These are phyloP conservation scores for carrot (Daucus carota) DNA, from an alignment of 129 eudicot species.

Conservation along the genomic window DNA sequence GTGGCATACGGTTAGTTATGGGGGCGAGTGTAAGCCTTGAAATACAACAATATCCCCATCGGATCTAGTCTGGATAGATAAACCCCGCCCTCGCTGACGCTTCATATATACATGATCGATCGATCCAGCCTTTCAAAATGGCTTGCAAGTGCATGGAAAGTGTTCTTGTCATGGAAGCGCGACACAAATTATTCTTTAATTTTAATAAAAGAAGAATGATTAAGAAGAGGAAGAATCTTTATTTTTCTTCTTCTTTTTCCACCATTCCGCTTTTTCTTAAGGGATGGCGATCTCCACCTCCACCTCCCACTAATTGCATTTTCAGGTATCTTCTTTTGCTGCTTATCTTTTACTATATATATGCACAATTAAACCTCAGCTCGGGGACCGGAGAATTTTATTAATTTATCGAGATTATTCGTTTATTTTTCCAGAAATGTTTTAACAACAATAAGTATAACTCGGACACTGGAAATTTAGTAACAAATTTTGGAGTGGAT, in stretches of 20 bases:
- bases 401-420: background rate
- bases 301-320: constrained; percentile 3
- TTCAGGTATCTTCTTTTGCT: background rate
- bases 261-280: background rate
- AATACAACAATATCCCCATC: no score
- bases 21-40: background rate
- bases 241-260: background rate
- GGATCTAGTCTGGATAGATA: no score
- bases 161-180: background rate
- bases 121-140: no score
- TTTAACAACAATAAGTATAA: background rate
- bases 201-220: background rate
- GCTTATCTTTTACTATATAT: no score
- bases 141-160: background rate
- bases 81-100: no score
- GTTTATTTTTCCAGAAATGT: no score
- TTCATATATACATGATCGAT: no score
- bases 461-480: background rate
- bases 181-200: background rate
- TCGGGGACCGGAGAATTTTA: no score
- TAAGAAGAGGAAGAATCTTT: background rate
- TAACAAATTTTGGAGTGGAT: no score
- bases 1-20: background rate
- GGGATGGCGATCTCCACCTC: constrained; percentile 1
- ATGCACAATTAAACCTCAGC: no score